Evolutionary conservation across 2,329 filamentous ascomycete species (phyloP).

Genomic region (Ophiostoma himal-ulmi): DNA sequence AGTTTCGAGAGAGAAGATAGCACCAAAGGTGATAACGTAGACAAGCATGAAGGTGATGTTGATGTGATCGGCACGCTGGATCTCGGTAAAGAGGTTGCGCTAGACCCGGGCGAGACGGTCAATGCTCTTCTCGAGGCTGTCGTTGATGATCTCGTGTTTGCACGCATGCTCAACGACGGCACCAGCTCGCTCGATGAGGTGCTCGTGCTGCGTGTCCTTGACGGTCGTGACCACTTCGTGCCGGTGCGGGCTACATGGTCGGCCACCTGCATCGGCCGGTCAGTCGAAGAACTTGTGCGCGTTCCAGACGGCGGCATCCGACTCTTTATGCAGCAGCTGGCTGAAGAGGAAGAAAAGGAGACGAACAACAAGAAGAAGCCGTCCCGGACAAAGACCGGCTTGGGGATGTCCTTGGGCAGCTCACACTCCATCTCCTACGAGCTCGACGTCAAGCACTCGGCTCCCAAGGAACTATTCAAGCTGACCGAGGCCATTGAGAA

Average conservation of each 20-base stretch:
- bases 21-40: slow-evolving; percentile 30
- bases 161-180: slow-evolving; percentile 66
- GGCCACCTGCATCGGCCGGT: slow-evolving; percentile 75
- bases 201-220: slow-evolving; percentile 73
- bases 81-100: slow-evolving; percentile 49
- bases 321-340: slow-evolving; percentile 37
- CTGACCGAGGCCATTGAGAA: slow-evolving; percentile 72
- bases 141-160: slow-evolving; percentile 57
- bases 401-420: slow-evolving; percentile 23
- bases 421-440: slow-evolving; percentile 47
- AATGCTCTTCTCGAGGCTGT: slow-evolving; percentile 62
- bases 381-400: background rate
- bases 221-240: slow-evolving; percentile 88
- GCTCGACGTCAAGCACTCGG: slow-evolving; percentile 64
- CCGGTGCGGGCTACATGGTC: slow-evolving; percentile 73
- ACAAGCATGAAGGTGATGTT: slow-evolving; percentile 21
- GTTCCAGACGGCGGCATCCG: slow-evolving; percentile 77
- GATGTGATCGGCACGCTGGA: slow-evolving; percentile 32
- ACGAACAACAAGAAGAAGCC: slow-evolving; percentile 29
- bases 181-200: slow-evolving; percentile 70
- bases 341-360: slow-evolving; percentile 25
- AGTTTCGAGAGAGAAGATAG: slow-evolving; percentile 51
- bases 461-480: slow-evolving; percentile 81
- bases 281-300: slow-evolving; percentile 79
- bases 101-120: slow-evolving; percentile 80